A percentile compares a stretch with the other conserved stretches of the same genome.
Evolutionary conservation across 2,329 filamentous ascomycete species (phyloP).

Genomic region (Cadophora gregata): DNA sequence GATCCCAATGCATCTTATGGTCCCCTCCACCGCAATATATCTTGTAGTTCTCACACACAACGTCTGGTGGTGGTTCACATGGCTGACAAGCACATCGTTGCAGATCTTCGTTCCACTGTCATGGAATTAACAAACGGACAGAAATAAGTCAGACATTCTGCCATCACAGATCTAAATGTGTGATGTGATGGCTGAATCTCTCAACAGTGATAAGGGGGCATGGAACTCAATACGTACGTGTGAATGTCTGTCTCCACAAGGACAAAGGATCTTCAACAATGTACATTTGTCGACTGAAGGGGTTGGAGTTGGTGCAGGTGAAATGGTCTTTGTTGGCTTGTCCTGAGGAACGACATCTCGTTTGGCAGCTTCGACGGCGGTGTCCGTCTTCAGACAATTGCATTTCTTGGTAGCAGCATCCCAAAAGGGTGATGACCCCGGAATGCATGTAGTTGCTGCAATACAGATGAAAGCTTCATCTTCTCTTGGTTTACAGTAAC

Average conservation of each 20-base stretch:
- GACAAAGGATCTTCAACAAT: background rate
- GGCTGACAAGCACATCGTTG: slow-evolving; percentile 7
- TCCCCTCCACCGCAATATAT: background rate
- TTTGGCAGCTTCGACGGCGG: background rate
- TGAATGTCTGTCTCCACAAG: background rate
- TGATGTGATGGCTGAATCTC: background rate
- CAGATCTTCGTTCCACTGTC: slow-evolving; percentile 1
- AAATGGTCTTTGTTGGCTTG: background rate
- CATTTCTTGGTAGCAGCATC: background rate
- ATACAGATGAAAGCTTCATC: slow-evolving; percentile 6
- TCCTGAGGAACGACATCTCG: background rate
- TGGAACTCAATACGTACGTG: background rate
- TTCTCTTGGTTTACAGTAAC: background rate
- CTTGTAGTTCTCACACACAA: background rate
- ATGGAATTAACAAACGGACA: background rate
- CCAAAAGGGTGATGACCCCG: slow-evolving; percentile 4
- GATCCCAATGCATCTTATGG: slow-evolving; percentile 5
- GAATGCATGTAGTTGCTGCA: slow-evolving; percentile 3
- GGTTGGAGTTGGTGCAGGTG: background rate
- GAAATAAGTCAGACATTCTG: background rate
- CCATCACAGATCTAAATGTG: background rate
- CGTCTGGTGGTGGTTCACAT: background rate
- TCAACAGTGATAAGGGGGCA: background rate
- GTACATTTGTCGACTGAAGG: background rate
- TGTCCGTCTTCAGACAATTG: background rate